Conservation (phyloP, 257 asterid species). For the Solanum microdontum region DNA sequence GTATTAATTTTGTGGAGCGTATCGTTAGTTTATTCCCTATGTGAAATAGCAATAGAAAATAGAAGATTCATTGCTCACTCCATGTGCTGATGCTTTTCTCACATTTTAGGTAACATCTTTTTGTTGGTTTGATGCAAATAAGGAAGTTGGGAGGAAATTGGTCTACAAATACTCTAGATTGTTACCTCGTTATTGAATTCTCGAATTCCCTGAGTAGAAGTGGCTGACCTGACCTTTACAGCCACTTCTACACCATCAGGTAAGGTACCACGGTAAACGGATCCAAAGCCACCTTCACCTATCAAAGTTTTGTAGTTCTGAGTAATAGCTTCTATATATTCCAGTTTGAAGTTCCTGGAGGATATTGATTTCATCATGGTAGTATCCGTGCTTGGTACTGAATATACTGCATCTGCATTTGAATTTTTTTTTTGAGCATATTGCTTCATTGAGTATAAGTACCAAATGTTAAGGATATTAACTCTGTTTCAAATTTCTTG, state of each 20-base stretch:
- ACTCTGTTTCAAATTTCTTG: not conserved
- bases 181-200: slow-evolving; percentile 82
- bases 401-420: slow-evolving; percentile 68
- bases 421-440: not conserved
- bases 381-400: slow-evolving; percentile 52
- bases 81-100: not conserved
- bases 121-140: not conserved
- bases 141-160: not conserved
- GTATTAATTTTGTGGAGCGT: not conserved
- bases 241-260: slow-evolving; percentile 84
- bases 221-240: slow-evolving; percentile 82
- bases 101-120: not conserved
- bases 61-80: not conserved
- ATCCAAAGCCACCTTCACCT: slow-evolving; percentile 92
- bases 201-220: slow-evolving; percentile 84
- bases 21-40: not conserved
- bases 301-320: slow-evolving; percentile 61
- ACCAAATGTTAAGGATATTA: not conserved
- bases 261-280: slow-evolving; percentile 71
- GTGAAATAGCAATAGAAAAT: not conserved
- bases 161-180: not conserved
- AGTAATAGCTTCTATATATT: slow-evolving; percentile 49
- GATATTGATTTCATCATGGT: slow-evolving; percentile 36
- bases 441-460: not conserved
- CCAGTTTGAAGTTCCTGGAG: slow-evolving; percentile 41